Base-by-base conservation (phyloP, 2,329 filamentous ascomycete genomes). In the Zalaria obscura region DNA sequence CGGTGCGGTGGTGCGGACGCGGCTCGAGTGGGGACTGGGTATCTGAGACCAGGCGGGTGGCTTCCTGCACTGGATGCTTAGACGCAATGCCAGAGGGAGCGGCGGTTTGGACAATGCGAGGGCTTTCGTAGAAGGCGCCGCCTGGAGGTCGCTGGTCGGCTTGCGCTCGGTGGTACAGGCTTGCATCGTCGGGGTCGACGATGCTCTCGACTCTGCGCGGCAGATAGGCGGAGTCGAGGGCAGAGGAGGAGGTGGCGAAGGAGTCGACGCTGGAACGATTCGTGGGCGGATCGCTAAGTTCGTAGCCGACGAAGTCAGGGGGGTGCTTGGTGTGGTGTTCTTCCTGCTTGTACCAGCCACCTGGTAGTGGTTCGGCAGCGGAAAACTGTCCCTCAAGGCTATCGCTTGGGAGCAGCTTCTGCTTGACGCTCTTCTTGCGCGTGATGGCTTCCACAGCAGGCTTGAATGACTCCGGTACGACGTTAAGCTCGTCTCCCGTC, bases 381-480 rank as follows among this genome's bases (percentile, higher is more conserved):
- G 80, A 75, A 55, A 95, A 93, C 47, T 80, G 78, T 43, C 86
- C 86, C 51, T 89, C 81, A 32, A 93, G 64, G 44, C 75, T 73
- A 48, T 80, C 74, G 1, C 83, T 79, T 0, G 89, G 88, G 50
- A 81, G 75, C 60, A 75, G 68, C 59, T 80, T 61, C 55, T 70
- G 50, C 58, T 66, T 53, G 62, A 69, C 51, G 1, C 59, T 60
- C 27, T 62, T 57, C 42, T 59, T 62, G 25, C 47, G 49, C 40
- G 46, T 60, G 40, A 67, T 61, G 5, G 73, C 75, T 39, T 77
- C 69, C 4, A 68, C 59, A 2, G 67, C 65, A 2, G 65, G 56
- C 47, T 73, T 72, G 65, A 95, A 95, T 0, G 85, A 87, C 57
- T 93, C 84, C 0, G 88, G 83, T 6, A 93, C 76, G 39, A 95